Evolutionary conservation across 2,329 filamentous ascomycete genomes (phyloP), one percentile per base, ranked within the genome.

Genomic region (Kalmusia sp.): DNA sequence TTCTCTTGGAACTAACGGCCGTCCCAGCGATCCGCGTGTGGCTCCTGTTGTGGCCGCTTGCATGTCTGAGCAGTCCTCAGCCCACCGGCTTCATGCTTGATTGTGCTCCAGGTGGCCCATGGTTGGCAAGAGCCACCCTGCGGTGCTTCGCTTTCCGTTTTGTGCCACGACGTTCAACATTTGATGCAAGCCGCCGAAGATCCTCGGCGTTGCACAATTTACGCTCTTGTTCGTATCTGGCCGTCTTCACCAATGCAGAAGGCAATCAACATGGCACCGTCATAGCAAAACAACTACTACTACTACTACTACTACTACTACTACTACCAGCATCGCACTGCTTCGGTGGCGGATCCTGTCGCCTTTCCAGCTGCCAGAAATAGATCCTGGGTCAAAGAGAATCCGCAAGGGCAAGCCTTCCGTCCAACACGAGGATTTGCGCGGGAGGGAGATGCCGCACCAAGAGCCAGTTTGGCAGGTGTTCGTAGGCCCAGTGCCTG

Each of bases 1-100:
- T 62, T 52, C 46, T 52, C 37, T 63, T 68, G 68, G 71, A 61
- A 70, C 65, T 61, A 74, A 73, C 71, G 69, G 69, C 60, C 57
- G 59, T 72, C 66, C 70, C 71, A 72, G 51, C 70, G 63, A 67
- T 63, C 43, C 49, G 65, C 52, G 7, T 63, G 65, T 72, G 71
- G 70, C 70, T 71, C 63, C 63, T 67, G 64, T 54, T 38, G 67
- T 72, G 63, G 41, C 58, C 63, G 56, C 44, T 54, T 49, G 45
- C 45, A 57, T 65, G 58, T 63, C 61, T 61, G 59, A 55, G 45
- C 54, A 55, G 30, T 54, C 40, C 45, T 57, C 62, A 48, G 51
- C 47, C 28, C 50, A 57, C 52, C 53, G 48, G 55, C 55, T 53
- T 53, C 52, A 50, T 52, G 53, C 55, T 54, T 56, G 46, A 53